Evolutionary conservation across 371 early-diverging fungal genomes (phyloP).

Genomic region (Saksenaea vasiformis): DNA sequence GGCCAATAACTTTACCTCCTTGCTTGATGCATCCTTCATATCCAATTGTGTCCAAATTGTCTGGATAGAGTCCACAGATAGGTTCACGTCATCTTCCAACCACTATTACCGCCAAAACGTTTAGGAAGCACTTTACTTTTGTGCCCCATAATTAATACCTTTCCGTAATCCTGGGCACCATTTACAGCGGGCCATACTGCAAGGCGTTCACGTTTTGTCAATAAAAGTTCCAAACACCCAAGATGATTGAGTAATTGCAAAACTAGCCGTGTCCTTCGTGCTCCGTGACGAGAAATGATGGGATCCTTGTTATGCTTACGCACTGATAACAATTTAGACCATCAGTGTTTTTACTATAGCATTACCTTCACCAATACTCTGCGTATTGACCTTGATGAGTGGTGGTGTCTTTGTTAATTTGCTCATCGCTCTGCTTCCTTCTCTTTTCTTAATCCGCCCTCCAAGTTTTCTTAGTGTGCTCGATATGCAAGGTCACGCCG

Average conservation of each 20-base stretch:
- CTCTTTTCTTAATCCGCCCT: neutral
- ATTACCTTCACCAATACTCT: constrained; percentile 12
- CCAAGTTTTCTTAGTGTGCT: neutral
- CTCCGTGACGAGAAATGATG: constrained; percentile 17
- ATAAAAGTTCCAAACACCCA: constrained; percentile 16
- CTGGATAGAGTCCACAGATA: neutral
- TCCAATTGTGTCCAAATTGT: neutral
- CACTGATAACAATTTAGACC: constrained; percentile 2
- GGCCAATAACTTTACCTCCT: neutral
- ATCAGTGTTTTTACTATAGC: neutral
- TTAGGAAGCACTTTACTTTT: neutral
- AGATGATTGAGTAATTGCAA: constrained; percentile 17
- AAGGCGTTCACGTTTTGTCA: constrained; percentile 9
- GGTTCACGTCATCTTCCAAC: neutral
- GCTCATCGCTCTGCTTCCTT: constrained; percentile 12
- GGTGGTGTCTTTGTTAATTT: constrained; percentile 22
- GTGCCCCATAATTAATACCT: neutral
- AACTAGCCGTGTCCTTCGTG: constrained; percentile 13
- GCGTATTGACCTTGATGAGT: constrained; percentile 14
- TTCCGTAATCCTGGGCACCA: neutral
- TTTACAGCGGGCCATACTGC: neutral
- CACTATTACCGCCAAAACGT: neutral
- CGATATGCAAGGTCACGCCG: neutral
- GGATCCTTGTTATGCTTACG: constrained; percentile 21
- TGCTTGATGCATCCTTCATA: neutral